These are phyloP conservation scores for Sequoiadendron giganteum DNA, from an alignment of 75 land plant species.

Conservation along the genomic window DNA sequence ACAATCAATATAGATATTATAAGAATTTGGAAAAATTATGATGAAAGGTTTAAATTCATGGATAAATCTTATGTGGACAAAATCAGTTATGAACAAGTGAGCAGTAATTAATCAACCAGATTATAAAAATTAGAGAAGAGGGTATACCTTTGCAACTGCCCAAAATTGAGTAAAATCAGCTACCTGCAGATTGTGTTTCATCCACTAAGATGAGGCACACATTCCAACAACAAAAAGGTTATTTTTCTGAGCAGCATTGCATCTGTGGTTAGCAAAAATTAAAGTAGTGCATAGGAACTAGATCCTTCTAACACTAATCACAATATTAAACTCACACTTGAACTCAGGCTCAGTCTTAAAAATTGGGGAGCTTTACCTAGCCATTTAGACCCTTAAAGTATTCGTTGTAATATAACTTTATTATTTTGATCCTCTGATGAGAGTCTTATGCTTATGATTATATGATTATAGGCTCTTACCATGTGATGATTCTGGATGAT, in stretches of 20 bases:
- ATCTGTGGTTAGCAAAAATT: constrained; percentile 72
- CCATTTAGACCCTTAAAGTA: no score
- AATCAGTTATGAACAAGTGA: background rate
- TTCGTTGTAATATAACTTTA: no score
- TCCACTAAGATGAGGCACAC: constrained; percentile 94
- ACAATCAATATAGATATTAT: background rate
- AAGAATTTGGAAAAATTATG: background rate
- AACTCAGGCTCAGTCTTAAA: constrained; percentile 3
- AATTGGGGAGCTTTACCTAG: background rate
- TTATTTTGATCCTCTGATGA: no score
- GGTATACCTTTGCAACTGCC: constrained; percentile 90
- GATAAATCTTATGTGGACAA: background rate
- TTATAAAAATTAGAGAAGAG: constrained; percentile 25
- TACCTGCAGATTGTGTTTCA: constrained; percentile 99
- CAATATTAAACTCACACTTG: constrained; percentile 26
- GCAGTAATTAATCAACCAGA: constrained; percentile 13
- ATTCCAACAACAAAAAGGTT: constrained; percentile 82
- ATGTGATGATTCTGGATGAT: no score
- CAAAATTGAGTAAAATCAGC: constrained; percentile 99
- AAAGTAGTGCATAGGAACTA: constrained; percentile 47
- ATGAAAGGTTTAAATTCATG: background rate
- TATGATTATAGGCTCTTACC: no score
- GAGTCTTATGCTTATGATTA: no score
- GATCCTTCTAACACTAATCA: constrained; percentile 18
- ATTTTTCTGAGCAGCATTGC: constrained; percentile 72